Base-by-base conservation (phyloP, 148 eudicot species). In the Nyssa sinensis region DNA sequence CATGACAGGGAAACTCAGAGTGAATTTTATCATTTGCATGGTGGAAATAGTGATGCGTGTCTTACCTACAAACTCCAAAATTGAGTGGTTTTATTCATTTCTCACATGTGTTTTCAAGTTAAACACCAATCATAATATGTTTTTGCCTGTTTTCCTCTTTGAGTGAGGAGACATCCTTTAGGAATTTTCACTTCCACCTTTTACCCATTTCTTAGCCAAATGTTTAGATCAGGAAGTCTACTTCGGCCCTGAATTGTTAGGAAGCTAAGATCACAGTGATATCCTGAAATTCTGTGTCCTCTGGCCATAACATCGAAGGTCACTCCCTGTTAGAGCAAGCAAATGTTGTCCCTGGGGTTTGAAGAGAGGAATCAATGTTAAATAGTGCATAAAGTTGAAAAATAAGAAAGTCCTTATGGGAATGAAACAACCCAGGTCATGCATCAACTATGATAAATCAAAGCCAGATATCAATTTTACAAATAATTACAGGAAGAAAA, bases 241-340 rank as follows among this genome's bases (percentile, higher is more conserved):
- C 99, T 92, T 77, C 97, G 81, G 39, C 99, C 99, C 78, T 95
- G 99, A 75, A 92, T 92, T 58, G 97, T 95, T 70, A 95, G 87
- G 78, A 95, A 95, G 86, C 92, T 95, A 47, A 95, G 94, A 82
- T 95, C 99, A 81, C 92, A 92, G 69, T 95, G 99, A 79, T 95
- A 95, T 84, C 99, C 99, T 51, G 99, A 83, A 95, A 95, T 27
- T 92, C 99, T 47, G 82, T 88, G 55, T 89, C 99, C 77, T 88
- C 78, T 89, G 69, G 63, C 97, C 99, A 83, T 95, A 77, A 28
- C 82, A 91, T 70, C 23, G 61, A 79, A 95, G 99, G 80, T 95
- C 91, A 74, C 99, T 95, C 61, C 99, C 99, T 31, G 99, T 95
- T 62, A 97, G 99, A 79, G 96, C 97, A 77, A 95, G 97, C 78